These are phyloP conservation scores for Cercophora sp. DNA, from an alignment of 495 filamentous ascomycete species.

Conservation along the genomic window DNA sequence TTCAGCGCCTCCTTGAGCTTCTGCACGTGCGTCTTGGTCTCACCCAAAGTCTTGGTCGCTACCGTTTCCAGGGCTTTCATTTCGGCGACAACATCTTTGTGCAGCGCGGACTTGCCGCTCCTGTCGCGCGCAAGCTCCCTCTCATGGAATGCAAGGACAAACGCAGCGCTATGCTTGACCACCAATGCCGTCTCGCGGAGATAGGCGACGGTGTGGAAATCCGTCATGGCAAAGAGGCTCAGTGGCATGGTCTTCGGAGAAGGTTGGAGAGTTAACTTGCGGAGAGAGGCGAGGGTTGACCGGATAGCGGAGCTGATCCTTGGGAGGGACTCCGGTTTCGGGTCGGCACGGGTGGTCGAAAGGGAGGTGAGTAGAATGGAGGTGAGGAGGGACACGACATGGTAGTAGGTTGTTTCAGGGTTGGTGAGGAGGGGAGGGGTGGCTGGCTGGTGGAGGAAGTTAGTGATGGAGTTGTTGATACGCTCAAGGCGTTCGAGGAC, in stretches of 20 bases:
- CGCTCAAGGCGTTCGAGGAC: constrained; percentile 22
- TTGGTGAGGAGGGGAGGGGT: constrained; percentile 20
- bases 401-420: constrained; percentile 26
- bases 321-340: constrained; percentile 13
- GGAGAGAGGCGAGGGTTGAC: constrained; percentile 19
- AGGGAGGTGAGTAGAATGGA: constrained; percentile 20
- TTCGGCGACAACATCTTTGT: constrained; percentile 33
- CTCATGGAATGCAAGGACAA: constrained; percentile 31
- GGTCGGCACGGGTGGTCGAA: constrained; percentile 20
- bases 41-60: constrained; percentile 23
- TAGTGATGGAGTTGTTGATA: constrained; percentile 30
- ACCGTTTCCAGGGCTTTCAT: constrained; percentile 33
- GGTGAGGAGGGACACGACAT: constrained; percentile 24
- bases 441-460: constrained; percentile 22
- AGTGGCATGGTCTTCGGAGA: neutral
- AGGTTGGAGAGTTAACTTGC: constrained; percentile 8
- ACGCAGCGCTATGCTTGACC: constrained; percentile 30
- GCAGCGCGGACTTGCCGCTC: constrained; percentile 28
- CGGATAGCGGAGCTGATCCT: constrained; percentile 14
- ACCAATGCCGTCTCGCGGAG: constrained; percentile 37
- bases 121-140: constrained; percentile 36
- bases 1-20: constrained; percentile 28
- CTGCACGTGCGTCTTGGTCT: constrained; percentile 30
- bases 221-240: constrained; percentile 11
- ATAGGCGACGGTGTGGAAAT: constrained; percentile 28